A percentile compares a stretch with the other conserved stretches of the same genome.
Conservation (phyloP, 2,329 filamentous ascomycete genomes). For the Fusarium torulosum region DNA sequence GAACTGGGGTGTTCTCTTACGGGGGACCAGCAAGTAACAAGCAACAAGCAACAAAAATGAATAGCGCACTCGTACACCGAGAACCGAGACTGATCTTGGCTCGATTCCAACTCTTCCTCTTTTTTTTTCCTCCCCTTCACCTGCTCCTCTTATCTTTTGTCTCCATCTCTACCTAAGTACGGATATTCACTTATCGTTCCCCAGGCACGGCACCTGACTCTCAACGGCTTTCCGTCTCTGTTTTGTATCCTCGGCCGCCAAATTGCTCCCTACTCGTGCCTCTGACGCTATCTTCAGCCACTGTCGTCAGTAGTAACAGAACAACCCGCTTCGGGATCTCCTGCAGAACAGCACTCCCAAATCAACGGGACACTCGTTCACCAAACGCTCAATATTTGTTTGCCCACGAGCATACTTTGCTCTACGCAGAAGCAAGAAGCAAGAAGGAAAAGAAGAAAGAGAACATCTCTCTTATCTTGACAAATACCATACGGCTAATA, state of each 20-base stretch:
- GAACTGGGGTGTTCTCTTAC: neutral
- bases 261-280: constrained; percentile 35
- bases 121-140: neutral
- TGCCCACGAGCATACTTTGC: neutral
- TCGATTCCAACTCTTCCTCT: neutral
- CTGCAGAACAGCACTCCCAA: constrained; percentile 37
- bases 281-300: constrained; percentile 46
- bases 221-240: constrained; percentile 1
- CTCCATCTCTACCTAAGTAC: neutral
- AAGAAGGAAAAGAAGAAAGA: neutral
- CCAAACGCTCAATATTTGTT: constrained; percentile 22
- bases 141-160: neutral
- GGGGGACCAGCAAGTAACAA: too few species aligned
- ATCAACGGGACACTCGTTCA: constrained; percentile 6
- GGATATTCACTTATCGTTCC: neutral
- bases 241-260: constrained; percentile 11
- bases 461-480: neutral
- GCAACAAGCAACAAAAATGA: neutral
- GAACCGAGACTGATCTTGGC: neutral
- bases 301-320: constrained; percentile 48
- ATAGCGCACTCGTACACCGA: neutral
- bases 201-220: neutral
- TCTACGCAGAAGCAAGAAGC: neutral
- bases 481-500: neutral
- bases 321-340: constrained; percentile 45